These are phyloP conservation scores for Lichtheimia ornata DNA, from an alignment of 371 early-diverging fungal species.

Conservation along the genomic window DNA sequence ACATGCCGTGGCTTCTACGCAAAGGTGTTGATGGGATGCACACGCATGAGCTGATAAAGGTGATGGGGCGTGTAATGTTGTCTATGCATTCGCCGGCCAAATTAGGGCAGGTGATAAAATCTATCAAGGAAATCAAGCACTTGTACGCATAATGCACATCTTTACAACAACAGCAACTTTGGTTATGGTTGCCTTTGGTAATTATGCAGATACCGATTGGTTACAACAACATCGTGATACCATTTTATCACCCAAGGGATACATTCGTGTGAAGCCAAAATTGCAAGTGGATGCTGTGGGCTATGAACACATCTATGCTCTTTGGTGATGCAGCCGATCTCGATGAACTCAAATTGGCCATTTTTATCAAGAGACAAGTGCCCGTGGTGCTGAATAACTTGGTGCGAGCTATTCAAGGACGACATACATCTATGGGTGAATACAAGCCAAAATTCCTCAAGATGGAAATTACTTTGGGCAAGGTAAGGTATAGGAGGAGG, in stretches of 20 bases:
- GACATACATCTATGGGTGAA: slow-evolving; percentile 11
- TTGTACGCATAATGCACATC: no score
- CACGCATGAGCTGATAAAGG: no score
- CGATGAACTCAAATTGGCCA: slow-evolving; percentile 48
- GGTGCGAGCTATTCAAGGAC: slow-evolving; percentile 25
- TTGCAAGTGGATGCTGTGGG: slow-evolving; percentile 51
- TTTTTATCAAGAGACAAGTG: slow-evolving; percentile 37
- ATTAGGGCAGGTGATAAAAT: no score
- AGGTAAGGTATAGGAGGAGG: slow-evolving; percentile 6
- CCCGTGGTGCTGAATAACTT: slow-evolving; percentile 43
- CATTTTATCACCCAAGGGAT: slow-evolving; percentile 17
- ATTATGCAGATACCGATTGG: slow-evolving; percentile 23
- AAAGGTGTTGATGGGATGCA: no score
- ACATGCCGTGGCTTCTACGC: no score
- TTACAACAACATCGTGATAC: slow-evolving; percentile 10
- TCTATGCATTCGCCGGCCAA: no score
- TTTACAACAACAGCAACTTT: no score
- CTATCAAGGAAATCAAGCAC: no score
- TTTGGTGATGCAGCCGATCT: slow-evolving; percentile 63
- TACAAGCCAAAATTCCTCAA: slow-evolving; percentile 24
- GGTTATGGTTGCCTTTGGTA: slow-evolving; percentile 54
- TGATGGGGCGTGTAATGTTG: no score
- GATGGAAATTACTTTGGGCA: slow-evolving; percentile 43
- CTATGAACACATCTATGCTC: slow-evolving; percentile 52
- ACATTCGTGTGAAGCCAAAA: slow-evolving; percentile 50